Conservation (phyloP, 257 asterid genomes). For the Solanum clarkiae region DNA sequence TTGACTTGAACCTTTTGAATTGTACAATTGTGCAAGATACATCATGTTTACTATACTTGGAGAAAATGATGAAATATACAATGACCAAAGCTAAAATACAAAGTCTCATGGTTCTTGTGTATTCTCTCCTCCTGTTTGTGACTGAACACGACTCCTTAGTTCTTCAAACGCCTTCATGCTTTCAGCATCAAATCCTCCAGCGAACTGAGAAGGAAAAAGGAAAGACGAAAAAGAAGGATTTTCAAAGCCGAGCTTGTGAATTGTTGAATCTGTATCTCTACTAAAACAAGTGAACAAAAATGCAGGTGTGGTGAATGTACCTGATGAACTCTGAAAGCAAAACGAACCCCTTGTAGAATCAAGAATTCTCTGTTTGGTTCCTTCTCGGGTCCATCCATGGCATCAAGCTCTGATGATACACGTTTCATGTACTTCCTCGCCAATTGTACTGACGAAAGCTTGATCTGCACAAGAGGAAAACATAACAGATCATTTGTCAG, state of each 20-base stretch:
- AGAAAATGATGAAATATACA: conserved; percentile 25
- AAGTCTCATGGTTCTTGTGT: conserved; percentile 24
- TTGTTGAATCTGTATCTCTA: background rate
- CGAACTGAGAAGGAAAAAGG: conserved; percentile 44
- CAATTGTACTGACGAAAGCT: conserved; percentile 81
- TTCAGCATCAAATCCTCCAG: conserved; percentile 97
- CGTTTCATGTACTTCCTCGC: conserved; percentile 97
- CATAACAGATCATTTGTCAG: background rate
- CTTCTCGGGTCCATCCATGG: conserved; percentile 65
- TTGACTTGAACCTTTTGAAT: background rate
- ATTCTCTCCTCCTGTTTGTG: conserved; percentile 37
- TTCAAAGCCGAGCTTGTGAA: background rate
- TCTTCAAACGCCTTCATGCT: conserved; percentile 98
- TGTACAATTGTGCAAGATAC: conserved; percentile 7
- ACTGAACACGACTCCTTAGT: conserved; percentile 58
- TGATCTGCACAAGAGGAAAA: conserved; percentile 48
- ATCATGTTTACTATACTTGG: conserved; percentile 6
- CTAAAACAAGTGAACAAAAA: background rate
- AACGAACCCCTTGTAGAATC: conserved; percentile 89
- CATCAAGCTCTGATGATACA: conserved; percentile 80
- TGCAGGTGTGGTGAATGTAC: conserved; percentile 9
- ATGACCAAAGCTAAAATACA: background rate
- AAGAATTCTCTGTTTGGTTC: conserved; percentile 90
- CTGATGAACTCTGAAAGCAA: conserved; percentile 98
- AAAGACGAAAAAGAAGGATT: background rate